Evolutionary conservation across 2,329 filamentous ascomycete species (phyloP).

Genomic region (Aspergillus sp.): DNA sequence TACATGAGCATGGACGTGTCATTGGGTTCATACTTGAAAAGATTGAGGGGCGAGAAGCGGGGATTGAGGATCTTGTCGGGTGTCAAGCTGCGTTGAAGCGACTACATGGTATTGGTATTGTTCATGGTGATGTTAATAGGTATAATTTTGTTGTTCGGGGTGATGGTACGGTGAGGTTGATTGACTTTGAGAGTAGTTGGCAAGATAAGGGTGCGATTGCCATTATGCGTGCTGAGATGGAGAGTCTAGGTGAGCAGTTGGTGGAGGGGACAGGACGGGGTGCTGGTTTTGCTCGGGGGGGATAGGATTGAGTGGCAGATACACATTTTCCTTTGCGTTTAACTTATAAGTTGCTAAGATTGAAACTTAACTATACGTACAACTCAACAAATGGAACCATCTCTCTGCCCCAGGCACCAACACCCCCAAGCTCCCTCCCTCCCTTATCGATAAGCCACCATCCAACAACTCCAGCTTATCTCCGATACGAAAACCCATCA

Average conservation of each 20-base stretch:
- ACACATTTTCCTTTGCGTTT: no score
- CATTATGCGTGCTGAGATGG: background rate
- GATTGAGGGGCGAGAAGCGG: background rate
- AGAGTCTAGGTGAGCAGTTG: background rate
- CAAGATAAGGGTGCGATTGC: background rate
- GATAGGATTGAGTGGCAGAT: no score
- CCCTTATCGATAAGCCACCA: no score
- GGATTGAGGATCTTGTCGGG: background rate
- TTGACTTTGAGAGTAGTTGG: background rate
- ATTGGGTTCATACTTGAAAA: background rate
- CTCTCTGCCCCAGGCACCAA: no score
- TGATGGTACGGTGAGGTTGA: background rate
- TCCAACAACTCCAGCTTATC: no score
- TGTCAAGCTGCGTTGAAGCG: background rate
- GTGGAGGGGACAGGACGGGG: background rate
- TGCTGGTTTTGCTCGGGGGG: no score
- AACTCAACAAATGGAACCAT: no score
- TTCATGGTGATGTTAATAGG: background rate
- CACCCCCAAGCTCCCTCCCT: no score
- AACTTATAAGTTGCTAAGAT: accelerated
- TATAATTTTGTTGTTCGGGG: background rate
- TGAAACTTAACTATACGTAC: no score
- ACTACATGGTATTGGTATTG: background rate
- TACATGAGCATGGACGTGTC: background rate
- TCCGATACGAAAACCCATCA: no score